phyloP scores from a whole-genome alignment of 257 asterid species.

The Orobanche coerulescens region DNA sequence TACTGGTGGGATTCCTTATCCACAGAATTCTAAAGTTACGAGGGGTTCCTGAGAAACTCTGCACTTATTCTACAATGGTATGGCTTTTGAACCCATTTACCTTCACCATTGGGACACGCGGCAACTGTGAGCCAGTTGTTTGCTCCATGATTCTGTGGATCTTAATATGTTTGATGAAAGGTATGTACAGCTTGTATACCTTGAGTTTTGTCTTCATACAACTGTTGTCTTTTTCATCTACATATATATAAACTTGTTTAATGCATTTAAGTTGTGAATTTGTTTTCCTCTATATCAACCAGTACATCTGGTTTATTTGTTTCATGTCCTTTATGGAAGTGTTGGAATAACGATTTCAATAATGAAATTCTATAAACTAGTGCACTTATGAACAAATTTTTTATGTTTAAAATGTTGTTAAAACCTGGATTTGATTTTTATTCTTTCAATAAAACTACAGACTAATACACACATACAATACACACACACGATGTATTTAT shows the following conservation, averaged over 20 bases:
- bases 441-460: too few species aligned
- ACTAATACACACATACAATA: too few species aligned
- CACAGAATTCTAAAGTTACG: constrained; percentile 60
- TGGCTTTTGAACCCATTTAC: constrained; percentile 97
- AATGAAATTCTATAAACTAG: too few species aligned
- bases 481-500: neutral
- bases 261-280: neutral
- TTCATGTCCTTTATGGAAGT: constrained; percentile 3
- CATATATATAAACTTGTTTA: neutral
- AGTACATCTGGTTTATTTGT: neutral
- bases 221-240: constrained; percentile 6
- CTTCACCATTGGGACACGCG: constrained; percentile 93
- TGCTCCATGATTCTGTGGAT: constrained; percentile 87
- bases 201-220: neutral
- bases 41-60: constrained; percentile 63
- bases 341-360: too few species aligned
- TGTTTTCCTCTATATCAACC: neutral
- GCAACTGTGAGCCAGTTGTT: constrained; percentile 85
- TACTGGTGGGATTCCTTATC: constrained; percentile 74
- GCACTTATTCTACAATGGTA: constrained; percentile 48
- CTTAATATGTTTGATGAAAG: constrained; percentile 65
- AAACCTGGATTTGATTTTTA: too few species aligned
- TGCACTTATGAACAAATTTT: too few species aligned
- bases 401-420: too few species aligned
- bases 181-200: constrained; percentile 42